Percentiles rank a stretch among this genome's conserved stretches.
Conservation (phyloP, 1,284 basidiomycete genomes). For the Rhodotorula sp. region DNA sequence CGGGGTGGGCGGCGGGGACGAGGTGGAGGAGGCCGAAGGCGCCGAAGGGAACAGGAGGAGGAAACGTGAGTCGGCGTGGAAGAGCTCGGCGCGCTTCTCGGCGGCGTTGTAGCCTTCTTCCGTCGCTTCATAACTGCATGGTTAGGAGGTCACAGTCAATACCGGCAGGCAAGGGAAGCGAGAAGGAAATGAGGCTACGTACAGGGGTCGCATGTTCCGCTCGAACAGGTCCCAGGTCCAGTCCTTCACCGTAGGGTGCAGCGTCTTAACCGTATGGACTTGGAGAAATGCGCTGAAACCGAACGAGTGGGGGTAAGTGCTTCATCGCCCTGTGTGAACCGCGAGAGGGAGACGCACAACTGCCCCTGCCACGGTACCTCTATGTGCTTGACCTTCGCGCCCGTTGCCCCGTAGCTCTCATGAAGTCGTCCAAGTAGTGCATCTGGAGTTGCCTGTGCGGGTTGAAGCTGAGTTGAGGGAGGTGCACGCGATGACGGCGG, state of each 20-base stretch:
- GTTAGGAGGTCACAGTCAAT: too few relatives aligned
- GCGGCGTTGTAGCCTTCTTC: slow-evolving; percentile 25
- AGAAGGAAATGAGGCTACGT: background rate
- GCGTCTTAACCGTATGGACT: background rate
- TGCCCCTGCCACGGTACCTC: background rate
- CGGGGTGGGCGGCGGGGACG: background rate
- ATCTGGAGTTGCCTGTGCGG: slow-evolving; percentile 1
- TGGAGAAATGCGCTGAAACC: background rate
- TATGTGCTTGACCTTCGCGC: background rate
- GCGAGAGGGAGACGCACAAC: background rate
- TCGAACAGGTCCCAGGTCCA: slow-evolving; percentile 38
- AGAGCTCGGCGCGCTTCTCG: slow-evolving; percentile 44
- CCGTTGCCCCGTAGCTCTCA: background rate
- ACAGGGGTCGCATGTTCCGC: slow-evolving; percentile 40
- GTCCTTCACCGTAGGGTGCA: background rate
- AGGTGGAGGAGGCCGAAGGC: background rate
- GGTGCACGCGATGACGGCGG: background rate
- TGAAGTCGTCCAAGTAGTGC: background rate
- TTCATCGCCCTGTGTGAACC: background rate
- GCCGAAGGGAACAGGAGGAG: slow-evolving; percentile 19
- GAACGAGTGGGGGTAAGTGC: too few relatives aligned
- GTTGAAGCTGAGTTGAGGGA: too few relatives aligned
- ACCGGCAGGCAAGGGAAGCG: background rate
- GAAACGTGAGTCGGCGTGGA: slow-evolving; percentile 42
- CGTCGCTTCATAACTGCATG: slow-evolving; percentile 34